Conservation (phyloP, 2,329 filamentous ascomycete genomes). For the Chaetothyriales sp. region DNA sequence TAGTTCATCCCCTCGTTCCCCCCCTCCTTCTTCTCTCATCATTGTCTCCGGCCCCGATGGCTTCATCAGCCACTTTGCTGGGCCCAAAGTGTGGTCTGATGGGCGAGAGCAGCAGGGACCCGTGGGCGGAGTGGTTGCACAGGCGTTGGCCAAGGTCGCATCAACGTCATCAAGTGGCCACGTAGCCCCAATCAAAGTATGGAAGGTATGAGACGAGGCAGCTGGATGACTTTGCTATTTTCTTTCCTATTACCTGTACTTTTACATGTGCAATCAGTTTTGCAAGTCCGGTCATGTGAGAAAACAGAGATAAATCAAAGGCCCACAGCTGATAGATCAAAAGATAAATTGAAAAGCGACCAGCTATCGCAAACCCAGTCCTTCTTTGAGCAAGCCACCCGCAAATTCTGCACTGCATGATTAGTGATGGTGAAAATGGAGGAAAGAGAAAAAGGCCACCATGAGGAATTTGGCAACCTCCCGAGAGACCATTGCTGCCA, state of each 20-base stretch:
- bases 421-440: too few relatives aligned
- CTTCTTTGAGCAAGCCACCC: too few relatives aligned
- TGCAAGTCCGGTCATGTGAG: too few relatives aligned
- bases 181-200: background rate
- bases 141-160: background rate
- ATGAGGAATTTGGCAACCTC: too few relatives aligned
- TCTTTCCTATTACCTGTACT: background rate
- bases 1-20: too few relatives aligned
- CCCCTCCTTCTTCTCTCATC: slow-evolving; percentile 34
- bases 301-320: too few relatives aligned
- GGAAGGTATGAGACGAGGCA: background rate
- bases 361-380: too few relatives aligned
- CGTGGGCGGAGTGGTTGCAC: slow-evolving; percentile 6
- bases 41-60: slow-evolving; percentile 82
- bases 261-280: background rate
- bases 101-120: slow-evolving; percentile 15
- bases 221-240: background rate
- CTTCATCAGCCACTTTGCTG: slow-evolving; percentile 68
- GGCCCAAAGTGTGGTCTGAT: slow-evolving; percentile 42
- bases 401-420: too few relatives aligned
- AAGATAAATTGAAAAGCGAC: too few relatives aligned
- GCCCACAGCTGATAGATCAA: too few relatives aligned
- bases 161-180: background rate
- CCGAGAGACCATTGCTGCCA: background rate
- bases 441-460: too few relatives aligned